phyloP scores from a whole-genome alignment of 2,329 filamentous ascomycete species.

The Beauveria sp. region DNA sequence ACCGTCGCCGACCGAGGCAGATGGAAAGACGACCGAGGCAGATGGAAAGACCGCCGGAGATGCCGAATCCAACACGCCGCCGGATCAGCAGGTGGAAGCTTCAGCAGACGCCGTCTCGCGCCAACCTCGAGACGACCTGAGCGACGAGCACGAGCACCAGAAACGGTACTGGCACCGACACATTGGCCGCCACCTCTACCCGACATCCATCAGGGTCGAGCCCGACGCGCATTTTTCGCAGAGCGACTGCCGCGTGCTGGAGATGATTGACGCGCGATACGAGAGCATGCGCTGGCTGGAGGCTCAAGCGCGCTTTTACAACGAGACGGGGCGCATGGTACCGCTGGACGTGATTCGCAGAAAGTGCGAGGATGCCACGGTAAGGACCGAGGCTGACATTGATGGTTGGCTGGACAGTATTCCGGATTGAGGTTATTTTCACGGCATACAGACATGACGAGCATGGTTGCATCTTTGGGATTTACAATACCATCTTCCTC shows the following conservation, averaged over 20 bases:
- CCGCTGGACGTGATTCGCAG: conserved; percentile 29
- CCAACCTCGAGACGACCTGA: neutral
- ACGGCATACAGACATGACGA: neutral
- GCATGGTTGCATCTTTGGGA: neutral
- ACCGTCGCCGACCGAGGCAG: neutral
- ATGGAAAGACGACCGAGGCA: neutral
- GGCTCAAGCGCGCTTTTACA: conserved; percentile 37
- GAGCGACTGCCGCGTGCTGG: conserved; percentile 28
- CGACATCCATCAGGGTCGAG: conserved; percentile 15
- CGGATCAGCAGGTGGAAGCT: neutral
- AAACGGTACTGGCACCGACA: conserved; percentile 24
- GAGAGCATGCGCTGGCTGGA: conserved; percentile 30
- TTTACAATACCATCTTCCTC: neutral
- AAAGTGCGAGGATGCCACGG: conserved; percentile 19
- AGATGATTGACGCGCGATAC: conserved; percentile 25
- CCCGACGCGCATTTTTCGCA: conserved; percentile 20
- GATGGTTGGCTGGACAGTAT: neutral
- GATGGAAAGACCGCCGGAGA: neutral
- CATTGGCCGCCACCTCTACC: conserved; percentile 25
- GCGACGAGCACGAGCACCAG: conserved; percentile 16
- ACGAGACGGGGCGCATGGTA: conserved; percentile 34
- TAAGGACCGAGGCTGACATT: neutral
- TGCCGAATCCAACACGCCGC: neutral
- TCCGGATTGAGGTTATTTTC: neutral
- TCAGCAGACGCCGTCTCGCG: neutral